Percentiles rank a stretch among this genome's conserved stretches.
phyloP scores from a whole-genome alignment of 345 rosid genomes.

The Salix purpurea region DNA sequence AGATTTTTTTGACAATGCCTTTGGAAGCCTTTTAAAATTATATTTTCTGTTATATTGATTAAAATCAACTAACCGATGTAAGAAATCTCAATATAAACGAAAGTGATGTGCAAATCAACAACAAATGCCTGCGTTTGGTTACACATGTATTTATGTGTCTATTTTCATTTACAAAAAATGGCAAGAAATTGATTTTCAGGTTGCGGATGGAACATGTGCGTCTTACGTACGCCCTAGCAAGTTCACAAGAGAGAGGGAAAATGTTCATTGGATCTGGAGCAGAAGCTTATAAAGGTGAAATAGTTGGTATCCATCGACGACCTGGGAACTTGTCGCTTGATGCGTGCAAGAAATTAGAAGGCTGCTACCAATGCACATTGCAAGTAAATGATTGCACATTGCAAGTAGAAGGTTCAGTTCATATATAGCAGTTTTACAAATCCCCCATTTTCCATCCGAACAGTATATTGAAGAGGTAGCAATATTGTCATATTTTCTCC shows the following conservation, averaged over 20 bases:
- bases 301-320: conserved; percentile 90
- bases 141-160: neutral
- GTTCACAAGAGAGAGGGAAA: conserved; percentile 91
- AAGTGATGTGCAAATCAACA: neutral
- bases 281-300: conserved; percentile 87
- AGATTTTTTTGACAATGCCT: too few species aligned
- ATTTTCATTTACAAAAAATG: neutral
- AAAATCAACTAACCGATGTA: neutral
- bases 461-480: neutral
- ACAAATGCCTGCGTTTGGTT: neutral
- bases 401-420: neutral
- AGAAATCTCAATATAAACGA: neutral
- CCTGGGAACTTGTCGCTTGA: conserved; percentile 83
- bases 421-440: neutral
- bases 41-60: neutral
- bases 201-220: conserved; percentile 79
- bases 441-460: neutral
- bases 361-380: conserved; percentile 86
- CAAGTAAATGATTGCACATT: neutral
- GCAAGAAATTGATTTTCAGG: conserved; percentile 44
- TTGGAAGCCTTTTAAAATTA: too few species aligned
- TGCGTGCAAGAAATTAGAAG: conserved; percentile 72
- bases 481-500: neutral
- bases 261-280: conserved; percentile 75
- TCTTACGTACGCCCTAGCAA: conserved; percentile 78